Percentiles rank a stretch among this genome's conserved stretches.
These are phyloP conservation scores for Daldinia sp. DNA, from an alignment of 2,329 filamentous ascomycete genomes.

Conservation along the genomic window DNA sequence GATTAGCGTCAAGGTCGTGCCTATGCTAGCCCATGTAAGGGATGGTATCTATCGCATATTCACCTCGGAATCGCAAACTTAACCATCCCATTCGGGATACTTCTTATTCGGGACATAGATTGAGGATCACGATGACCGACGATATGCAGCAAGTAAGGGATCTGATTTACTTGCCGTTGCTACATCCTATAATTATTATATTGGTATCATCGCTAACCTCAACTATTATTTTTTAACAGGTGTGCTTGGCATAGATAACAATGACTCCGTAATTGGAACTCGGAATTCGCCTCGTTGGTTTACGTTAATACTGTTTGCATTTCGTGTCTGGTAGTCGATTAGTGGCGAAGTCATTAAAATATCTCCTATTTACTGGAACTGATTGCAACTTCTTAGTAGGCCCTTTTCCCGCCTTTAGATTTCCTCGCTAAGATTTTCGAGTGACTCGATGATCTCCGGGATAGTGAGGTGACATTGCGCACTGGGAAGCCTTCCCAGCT, in stretches of 20 bases:
- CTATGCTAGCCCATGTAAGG: slow-evolving; percentile 35
- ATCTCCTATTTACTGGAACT: neutral
- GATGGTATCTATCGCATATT: slow-evolving; percentile 14
- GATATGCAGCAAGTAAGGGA: neutral
- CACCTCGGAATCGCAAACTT: slow-evolving; percentile 27
- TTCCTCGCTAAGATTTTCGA: slow-evolving; percentile 20
- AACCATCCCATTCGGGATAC: slow-evolving; percentile 20
- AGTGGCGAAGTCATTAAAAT: no score
- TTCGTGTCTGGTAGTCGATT: no score
- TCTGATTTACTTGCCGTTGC: neutral
- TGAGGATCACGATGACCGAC: neutral
- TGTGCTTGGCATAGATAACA: neutral
- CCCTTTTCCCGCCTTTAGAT: slow-evolving; percentile 18
- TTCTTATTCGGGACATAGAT: neutral
- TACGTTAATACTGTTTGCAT: neutral
- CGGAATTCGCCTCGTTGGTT: neutral
- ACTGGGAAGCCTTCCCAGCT: slow-evolving; percentile 55
- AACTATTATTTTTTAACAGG: neutral
- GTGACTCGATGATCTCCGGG: neutral
- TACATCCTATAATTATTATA: neutral
- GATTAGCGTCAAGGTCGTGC: slow-evolving; percentile 28
- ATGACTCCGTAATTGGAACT: neutral
- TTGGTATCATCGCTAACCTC: neutral
- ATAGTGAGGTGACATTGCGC: slow-evolving; percentile 37
- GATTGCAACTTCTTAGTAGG: slow-evolving; percentile 2